Evolutionary conservation across 352 stramenopile species (phyloP), one percentile per base, ranked within the genome.

Genomic region (Globisporangium mamillatum): DNA sequence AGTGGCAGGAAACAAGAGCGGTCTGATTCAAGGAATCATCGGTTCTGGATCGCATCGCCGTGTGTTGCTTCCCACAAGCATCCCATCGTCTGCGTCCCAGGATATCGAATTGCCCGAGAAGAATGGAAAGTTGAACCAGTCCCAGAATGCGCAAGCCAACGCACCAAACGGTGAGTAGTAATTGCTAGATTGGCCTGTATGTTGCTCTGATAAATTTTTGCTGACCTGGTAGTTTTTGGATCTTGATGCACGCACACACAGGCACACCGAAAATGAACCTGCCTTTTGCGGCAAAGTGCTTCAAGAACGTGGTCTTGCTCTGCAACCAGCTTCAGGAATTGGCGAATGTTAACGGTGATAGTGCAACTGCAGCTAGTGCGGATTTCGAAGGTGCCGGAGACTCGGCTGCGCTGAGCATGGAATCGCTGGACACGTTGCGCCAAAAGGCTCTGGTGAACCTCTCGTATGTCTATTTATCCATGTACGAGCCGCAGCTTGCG

Each of bases 381-480:
- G 55, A 61, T 25, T n/a, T 53, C 3, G 54, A 67, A 12, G 60
- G 46, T 41, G 63, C 9, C 48, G 60, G 64, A 32, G 75, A 86
- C 38, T 72, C 34, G 25, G 74, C 78, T 46, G 63, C 67, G 32
- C 67, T 80, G 27, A 84, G 86, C 57, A 68, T 77, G 24, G 75
- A 90, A 34, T 79, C 83, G 24, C 73, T 94, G 20, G 84, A 94
- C 71, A 67, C 80, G 27, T 63, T 94, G 64, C 82, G 87, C 25
- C 90, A 97, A 64, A 95, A 96, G 67, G 89, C 89, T 34, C 68
- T 97, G 29, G 78, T 94, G 54, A 93, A 95, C 63, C 70, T 97
- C 54, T 85, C 88, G 56, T 97, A 97, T 70, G 89, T 96, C 46
- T 96, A 97, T 73, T 76, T 97, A 73, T 93, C 84, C 48, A 92